A percentile compares a stretch with the other conserved stretches of the same genome.
phyloP scores from a whole-genome alignment of 192 early-diverging fungal species.

The Backusella circina region DNA sequence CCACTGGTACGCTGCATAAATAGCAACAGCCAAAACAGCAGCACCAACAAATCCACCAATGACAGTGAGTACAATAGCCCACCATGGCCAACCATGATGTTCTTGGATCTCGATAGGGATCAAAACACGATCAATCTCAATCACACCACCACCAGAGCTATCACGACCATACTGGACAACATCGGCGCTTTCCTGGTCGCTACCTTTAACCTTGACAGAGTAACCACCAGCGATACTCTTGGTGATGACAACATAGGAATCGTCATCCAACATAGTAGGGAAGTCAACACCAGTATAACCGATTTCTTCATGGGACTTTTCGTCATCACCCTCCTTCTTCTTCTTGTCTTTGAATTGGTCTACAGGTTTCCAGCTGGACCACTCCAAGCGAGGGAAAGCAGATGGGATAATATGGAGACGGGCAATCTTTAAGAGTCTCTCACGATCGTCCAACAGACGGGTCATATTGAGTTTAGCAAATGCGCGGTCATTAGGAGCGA shows the following conservation, averaged over 20 bases:
- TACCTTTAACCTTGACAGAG: constrained; percentile 17
- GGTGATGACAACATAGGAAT: constrained; percentile 8
- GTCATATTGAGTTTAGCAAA: constrained; percentile 43
- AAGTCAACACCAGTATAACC: constrained; percentile 14
- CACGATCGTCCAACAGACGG: constrained; percentile 27
- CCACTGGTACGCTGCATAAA: constrained; percentile 18
- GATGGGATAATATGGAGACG: constrained; percentile 62
- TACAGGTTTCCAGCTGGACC: not conserved
- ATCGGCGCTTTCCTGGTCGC: constrained; percentile 8
- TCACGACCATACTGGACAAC: constrained; percentile 18
- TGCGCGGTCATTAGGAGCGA: constrained; percentile 49
- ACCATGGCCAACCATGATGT: constrained; percentile 16
- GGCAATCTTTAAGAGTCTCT: constrained; percentile 47
- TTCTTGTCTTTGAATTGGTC: not conserved
- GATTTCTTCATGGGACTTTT: not conserved
- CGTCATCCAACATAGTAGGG: constrained; percentile 15
- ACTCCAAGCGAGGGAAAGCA: constrained; percentile 6
- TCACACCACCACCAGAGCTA: constrained; percentile 27
- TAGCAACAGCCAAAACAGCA: not conserved
- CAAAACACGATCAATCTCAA: constrained; percentile 23
- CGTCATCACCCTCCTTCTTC: not conserved
- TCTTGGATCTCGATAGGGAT: constrained; percentile 14
- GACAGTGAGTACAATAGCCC: constrained; percentile 20
- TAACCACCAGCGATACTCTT: constrained; percentile 4
- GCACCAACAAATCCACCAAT: constrained; percentile 3